phyloP scores from a whole-genome alignment of 495 filamentous ascomycete genomes.

The Penicillium flavigenum region DNA sequence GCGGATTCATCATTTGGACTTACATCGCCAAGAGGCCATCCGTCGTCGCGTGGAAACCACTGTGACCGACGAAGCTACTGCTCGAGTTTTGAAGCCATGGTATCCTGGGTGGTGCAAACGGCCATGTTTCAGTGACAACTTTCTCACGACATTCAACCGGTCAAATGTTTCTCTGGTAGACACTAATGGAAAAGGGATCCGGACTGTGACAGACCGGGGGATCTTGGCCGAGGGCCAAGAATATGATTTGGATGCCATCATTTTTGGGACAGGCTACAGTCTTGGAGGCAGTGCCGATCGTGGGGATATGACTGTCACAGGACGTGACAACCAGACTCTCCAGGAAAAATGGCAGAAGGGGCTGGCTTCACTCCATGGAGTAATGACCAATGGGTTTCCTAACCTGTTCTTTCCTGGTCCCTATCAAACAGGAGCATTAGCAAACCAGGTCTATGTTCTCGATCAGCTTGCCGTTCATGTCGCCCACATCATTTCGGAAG shows the following conservation, averaged over 20 bases:
- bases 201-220: constrained; percentile 15
- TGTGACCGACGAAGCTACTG: constrained; percentile 21
- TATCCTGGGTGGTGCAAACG: constrained; percentile 36
- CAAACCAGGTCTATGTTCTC: too few species aligned
- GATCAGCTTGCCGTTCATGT: constrained; percentile 41
- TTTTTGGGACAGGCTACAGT: constrained; percentile 35
- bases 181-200: constrained; percentile 27
- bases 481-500: constrained; percentile 46
- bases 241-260: constrained; percentile 40
- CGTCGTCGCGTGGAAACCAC: constrained; percentile 1
- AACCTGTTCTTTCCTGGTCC: too few species aligned
- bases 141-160: constrained; percentile 35
- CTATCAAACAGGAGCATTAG: too few species aligned
- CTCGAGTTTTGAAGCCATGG: constrained; percentile 33
- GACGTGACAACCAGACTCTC: too few species aligned
- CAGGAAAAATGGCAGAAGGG: too few species aligned
- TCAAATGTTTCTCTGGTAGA: constrained; percentile 32
- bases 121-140: constrained; percentile 33
- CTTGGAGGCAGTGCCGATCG: constrained; percentile 31
- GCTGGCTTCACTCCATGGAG: too few species aligned
- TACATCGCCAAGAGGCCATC: not conserved
- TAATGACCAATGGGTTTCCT: too few species aligned
- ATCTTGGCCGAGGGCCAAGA: constrained; percentile 32
- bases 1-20: constrained; percentile 10
- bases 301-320: constrained; percentile 40